Evolutionary conservation across 1,284 basidiomycete genomes (phyloP).

Genomic region (Afroboletus lepidellus): DNA sequence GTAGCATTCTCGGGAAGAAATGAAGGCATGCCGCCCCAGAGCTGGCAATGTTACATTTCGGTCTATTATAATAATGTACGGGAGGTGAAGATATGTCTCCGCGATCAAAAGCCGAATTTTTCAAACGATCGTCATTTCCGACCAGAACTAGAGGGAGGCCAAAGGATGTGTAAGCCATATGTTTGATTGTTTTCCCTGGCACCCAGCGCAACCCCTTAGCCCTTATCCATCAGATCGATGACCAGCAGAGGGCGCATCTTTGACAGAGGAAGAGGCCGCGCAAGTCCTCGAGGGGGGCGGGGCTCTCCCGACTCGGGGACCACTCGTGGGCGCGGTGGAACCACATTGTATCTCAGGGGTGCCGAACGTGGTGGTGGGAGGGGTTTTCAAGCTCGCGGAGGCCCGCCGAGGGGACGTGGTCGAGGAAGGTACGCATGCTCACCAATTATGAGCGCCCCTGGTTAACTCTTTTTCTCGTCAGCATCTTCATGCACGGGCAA

Average conservation of each 20-base stretch:
- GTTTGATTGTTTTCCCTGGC: too few relatives aligned
- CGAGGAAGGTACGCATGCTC: slow-evolving; percentile 48
- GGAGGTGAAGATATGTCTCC: too few relatives aligned
- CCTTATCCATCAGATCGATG: too few relatives aligned
- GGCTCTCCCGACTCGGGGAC: slow-evolving; percentile 29
- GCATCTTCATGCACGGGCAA: slow-evolving; percentile 50
- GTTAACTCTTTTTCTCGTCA: slow-evolving; percentile 31
- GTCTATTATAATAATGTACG: too few relatives aligned
- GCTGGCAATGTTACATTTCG: too few relatives aligned
- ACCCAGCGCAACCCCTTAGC: too few relatives aligned
- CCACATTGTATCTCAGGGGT: slow-evolving; percentile 27
- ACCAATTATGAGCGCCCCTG: not conserved
- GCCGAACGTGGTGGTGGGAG: slow-evolving; percentile 29
- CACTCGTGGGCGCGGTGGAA: slow-evolving; percentile 30
- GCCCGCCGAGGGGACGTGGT: slow-evolving; percentile 37
- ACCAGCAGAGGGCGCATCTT: slow-evolving; percentile 34
- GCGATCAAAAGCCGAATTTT: too few relatives aligned
- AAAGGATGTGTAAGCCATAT: too few relatives aligned
- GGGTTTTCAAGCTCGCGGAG: slow-evolving; percentile 35
- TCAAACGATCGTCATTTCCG: too few relatives aligned
- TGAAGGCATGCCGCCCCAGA: too few relatives aligned
- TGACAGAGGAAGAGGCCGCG: slow-evolving; percentile 35
- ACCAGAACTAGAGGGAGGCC: too few relatives aligned
- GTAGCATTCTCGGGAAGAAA: too few relatives aligned
- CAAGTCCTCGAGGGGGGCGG: slow-evolving; percentile 26